Base-by-base conservation (phyloP, 139 green algal genomes). In the Dunaliella primolecta region DNA sequence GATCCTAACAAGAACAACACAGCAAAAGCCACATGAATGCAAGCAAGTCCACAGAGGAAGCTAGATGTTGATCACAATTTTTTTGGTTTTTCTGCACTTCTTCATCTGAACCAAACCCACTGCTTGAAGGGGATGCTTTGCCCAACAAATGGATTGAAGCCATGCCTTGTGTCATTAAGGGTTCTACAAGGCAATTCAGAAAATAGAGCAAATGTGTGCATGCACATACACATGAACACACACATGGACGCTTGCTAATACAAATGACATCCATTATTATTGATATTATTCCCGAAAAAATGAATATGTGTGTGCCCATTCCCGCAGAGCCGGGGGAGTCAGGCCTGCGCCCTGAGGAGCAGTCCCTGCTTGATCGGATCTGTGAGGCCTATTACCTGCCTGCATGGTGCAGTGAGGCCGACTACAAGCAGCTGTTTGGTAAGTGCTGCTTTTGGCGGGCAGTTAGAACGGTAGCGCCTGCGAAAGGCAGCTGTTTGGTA, bases 321-420 rank as follows among this genome's bases (percentile, higher is more conserved):
- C 37, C 80, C 34, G 32, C 81, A 75, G 75, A 64, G 3, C 75
- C 84, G 0, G 91, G 89, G 0, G 93, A 96, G 85, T 33, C 56
- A 27, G 71, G 27, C 29, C 85, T 96, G 29, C 78, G 29, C 0
- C 34, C 64, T 0, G 84, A 94, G 3, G 93, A 96, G 88, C 83
- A 94, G 81, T 84, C 87, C 1, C 89, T 99, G 70, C 87, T 99
- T 86, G 92, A 97, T 55, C 88, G 91, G 71, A 99, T 99, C 87
- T 98, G 94, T 87, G 93, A 97, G 75, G 97, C 96, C 0, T 99
- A 99, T 91, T 99, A 98, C 91, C 93, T 99, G 56, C 97, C 97
- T 15, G 87, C 89, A 3, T 99, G 97, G 97, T 98, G 96, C 92
- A 97, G 92, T 27, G 74, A 95, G 20, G 91, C 89, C 15, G 96